Percentiles rank a stretch among this genome's conserved stretches.
Conservation (phyloP, 176 grass and related monocot species). For the Oryza nivara region DNA sequence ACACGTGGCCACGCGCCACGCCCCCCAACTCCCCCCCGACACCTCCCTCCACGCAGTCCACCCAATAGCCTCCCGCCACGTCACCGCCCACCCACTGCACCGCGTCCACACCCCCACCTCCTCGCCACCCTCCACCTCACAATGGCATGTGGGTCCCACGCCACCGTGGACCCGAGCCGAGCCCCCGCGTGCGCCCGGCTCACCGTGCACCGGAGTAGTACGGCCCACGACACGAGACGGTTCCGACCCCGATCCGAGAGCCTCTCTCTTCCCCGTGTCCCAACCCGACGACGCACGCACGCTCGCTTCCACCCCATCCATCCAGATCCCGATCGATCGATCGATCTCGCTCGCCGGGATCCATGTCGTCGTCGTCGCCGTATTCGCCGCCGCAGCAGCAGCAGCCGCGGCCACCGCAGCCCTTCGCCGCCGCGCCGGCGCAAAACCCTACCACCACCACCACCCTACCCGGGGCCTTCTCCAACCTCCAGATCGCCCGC, state of each 20-base stretch:
- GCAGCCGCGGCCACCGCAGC: neutral
- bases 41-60: constrained; percentile 25
- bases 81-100: neutral
- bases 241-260: too few relatives aligned
- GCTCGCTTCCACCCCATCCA: neutral
- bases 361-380: constrained; percentile 10
- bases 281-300: too few relatives aligned
- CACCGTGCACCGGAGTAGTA: neutral
- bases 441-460: constrained; percentile 17
- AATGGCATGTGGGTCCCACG: neutral
- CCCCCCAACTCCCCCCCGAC: neutral
- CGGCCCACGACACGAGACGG: too few relatives aligned
- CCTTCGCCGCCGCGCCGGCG: constrained; percentile 19
- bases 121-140: neutral
- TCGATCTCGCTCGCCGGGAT: constrained; percentile 32
- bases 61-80: constrained; percentile 52
- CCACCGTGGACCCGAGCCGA: constrained; percentile 4
- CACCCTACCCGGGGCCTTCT: constrained; percentile 37
- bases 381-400: neutral
- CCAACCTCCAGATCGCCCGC: constrained; percentile 71
- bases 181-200: neutral
- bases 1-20: neutral
- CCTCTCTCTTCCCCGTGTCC: neutral
- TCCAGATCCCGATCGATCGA: constrained; percentile 57
- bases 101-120: neutral